Percentiles rank a stretch among this genome's conserved stretches.
These are phyloP conservation scores for Ramicandelaber brevisporus DNA, from an alignment of 192 early-diverging fungal species.

Conservation along the genomic window DNA sequence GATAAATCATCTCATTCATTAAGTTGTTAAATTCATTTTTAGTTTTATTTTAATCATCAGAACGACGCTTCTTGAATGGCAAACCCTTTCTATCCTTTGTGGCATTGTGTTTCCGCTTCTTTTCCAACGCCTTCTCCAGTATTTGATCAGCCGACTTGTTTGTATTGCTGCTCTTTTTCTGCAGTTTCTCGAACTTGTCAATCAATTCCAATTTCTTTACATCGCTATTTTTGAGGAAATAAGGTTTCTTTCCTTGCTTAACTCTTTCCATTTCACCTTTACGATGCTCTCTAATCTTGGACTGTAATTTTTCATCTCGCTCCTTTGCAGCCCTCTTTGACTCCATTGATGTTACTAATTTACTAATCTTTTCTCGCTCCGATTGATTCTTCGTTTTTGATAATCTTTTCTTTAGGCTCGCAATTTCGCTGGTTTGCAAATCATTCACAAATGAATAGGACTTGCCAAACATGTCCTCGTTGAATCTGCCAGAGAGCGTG, in stretches of 20 bases:
- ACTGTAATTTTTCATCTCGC: conserved; percentile 20
- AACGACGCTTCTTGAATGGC: conserved; percentile 20
- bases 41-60: no score
- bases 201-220: conserved; percentile 55
- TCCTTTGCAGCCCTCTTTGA: conserved; percentile 15
- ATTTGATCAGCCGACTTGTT: no score
- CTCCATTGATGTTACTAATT: conserved; percentile 31
- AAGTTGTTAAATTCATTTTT: no score
- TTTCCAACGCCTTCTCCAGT: conserved; percentile 71
- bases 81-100: conserved; percentile 52
- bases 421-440: conserved; percentile 49
- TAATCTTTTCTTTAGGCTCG: conserved; percentile 31
- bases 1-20: no score
- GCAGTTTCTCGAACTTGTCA: conserved; percentile 58
- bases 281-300: conserved; percentile 47
- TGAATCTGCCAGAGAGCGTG: conserved; percentile 60
- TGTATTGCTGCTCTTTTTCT: conserved; percentile 38
- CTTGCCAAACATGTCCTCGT: conserved; percentile 76
- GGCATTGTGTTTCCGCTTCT: conserved; percentile 81
- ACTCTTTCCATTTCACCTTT: conserved; percentile 59
- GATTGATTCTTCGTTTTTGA: conserved; percentile 34
- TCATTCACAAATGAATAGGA: conserved; percentile 76
- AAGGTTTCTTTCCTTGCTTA: conserved; percentile 78
- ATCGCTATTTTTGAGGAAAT: conserved; percentile 72
- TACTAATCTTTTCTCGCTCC: conserved; percentile 28